Base-by-base conservation (phyloP, 495 filamentous ascomycete species). In the Opeltia flavorubescens region DNA sequence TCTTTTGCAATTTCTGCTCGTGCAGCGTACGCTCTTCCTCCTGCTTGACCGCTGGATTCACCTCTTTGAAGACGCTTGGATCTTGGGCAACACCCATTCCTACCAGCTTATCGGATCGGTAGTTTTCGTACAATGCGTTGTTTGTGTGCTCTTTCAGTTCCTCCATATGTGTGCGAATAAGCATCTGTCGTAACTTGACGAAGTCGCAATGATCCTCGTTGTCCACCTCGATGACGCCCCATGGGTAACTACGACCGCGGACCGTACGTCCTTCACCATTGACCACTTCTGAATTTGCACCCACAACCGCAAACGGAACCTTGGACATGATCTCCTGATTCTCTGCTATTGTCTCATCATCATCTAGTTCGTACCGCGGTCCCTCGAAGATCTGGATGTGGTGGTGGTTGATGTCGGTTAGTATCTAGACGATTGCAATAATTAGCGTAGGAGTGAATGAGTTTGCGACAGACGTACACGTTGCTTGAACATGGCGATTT, bases 311-410 rank as follows among this genome's bases (percentile, higher is more conserved):
- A 61, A 98, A 98, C 17, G 91, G 91, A 30, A 98, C 89, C 74
- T 98, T 98, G 55, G 93, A 95, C 88, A 98, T 88, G 65, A 98
- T 98, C 72, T 98, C 91, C 67, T 89, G 87, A 77, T 98, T 98
- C 72, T 98, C 91, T 6, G 91, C 91, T 65, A 98, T 95, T 26
- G 91, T 96, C 72, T 98, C 91, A 62, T 98, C 91, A 53, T 98
- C 91, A 61, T 98, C 91, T 44, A 98, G 80, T 66, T 98, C 91
- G 64, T 98, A 98, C 46, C 88, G 85, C 47, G 91, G 91, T 4
- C 93, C 93, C 66, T 98, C 91, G 60, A 98, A 98, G 69, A 98
- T 98, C 65, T 95, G 86, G 55, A 98, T 94, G 56, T 78, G 79
- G 71, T 98, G 91, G 66, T 91, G 78, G 66, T 88, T 77, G 66